These are phyloP conservation scores for Perkinsus chesapeaki DNA, from an alignment of 169 alveolate species.

Conservation along the genomic window DNA sequence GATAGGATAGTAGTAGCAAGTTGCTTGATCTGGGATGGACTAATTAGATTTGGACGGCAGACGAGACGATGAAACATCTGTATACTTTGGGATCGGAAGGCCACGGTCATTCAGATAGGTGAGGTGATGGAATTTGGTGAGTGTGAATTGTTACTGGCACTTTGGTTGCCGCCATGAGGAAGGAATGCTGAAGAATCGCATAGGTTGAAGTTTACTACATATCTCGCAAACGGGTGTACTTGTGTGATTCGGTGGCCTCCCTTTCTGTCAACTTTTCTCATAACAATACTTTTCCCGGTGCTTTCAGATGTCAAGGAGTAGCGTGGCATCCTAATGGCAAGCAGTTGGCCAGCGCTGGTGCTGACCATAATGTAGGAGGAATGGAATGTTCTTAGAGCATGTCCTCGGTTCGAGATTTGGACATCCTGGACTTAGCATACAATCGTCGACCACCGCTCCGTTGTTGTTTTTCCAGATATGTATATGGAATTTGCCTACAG, in stretches of 20 bases:
- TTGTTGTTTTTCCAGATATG: neutral
- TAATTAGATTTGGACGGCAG: neutral
- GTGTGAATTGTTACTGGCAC: neutral
- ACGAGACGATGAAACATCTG: neutral
- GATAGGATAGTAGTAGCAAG: neutral
- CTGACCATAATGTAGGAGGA: neutral
- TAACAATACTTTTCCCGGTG: too few species aligned
- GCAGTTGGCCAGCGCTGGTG: neutral
- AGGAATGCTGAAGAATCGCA: too few species aligned
- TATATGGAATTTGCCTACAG: neutral
- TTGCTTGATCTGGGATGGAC: neutral
- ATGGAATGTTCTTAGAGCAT: neutral
- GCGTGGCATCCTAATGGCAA: neutral
- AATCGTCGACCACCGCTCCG: neutral
- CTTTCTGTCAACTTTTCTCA: too few species aligned
- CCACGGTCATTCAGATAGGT: neutral
- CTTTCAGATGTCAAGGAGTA: neutral
- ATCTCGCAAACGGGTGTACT: too few species aligned
- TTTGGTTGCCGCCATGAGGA: too few species aligned
- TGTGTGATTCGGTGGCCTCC: too few species aligned
- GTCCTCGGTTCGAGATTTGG: neutral
- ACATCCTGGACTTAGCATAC: neutral
- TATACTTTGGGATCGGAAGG: neutral
- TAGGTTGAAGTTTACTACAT: too few species aligned
- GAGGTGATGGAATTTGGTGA: neutral